A percentile compares a stretch with the other conserved stretches of the same genome.
Evolutionary conservation across 2,329 filamentous ascomycete species (phyloP).

Genomic region (Talaromyces marneffei): DNA sequence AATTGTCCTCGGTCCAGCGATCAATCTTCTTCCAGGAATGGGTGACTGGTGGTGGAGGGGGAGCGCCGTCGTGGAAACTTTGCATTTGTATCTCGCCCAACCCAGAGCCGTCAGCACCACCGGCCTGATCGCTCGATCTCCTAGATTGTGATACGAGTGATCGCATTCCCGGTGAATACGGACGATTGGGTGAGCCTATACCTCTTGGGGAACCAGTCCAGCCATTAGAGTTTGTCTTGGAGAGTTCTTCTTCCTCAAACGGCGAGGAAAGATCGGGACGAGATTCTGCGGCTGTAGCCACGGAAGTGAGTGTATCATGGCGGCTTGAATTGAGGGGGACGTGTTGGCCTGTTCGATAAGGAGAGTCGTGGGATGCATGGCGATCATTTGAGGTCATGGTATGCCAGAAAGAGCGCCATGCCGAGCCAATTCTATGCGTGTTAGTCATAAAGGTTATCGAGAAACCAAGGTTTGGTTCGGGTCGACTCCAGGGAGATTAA

Average conservation of each 20-base stretch:
- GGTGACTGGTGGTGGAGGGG: conserved; percentile 76
- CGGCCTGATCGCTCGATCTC: conserved; percentile 48
- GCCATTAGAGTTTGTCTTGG: conserved; percentile 52
- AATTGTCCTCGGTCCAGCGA: conserved; percentile 88
- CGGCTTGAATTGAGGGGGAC: conserved; percentile 79
- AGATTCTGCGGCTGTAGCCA: conserved; percentile 81
- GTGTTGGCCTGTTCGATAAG: conserved; percentile 84
- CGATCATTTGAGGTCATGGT: conserved; percentile 74
- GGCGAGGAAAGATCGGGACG: conserved; percentile 73
- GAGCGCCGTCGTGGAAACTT: conserved; percentile 83
- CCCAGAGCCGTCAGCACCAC: conserved; percentile 46
- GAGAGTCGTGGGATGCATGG: conserved; percentile 86
- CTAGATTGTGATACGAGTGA: conserved; percentile 65
- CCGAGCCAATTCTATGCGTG: conserved; percentile 55
- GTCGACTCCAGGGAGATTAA: neutral
- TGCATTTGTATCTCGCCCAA: conserved; percentile 92
- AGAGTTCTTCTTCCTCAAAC: conserved; percentile 64
- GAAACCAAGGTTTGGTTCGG: neutral
- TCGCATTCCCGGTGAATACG: conserved; percentile 86
- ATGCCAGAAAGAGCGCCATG: conserved; percentile 93
- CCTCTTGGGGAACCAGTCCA: conserved; percentile 54
- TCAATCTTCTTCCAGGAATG: conserved; percentile 97
- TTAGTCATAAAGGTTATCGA: neutral
- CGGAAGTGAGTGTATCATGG: conserved; percentile 75
- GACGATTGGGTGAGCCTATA: conserved; percentile 56